A percentile compares a stretch with the other conserved stretches of the same genome.
Conservation (phyloP, 83 land plant species). For the Diphasiastrum complanatum region DNA sequence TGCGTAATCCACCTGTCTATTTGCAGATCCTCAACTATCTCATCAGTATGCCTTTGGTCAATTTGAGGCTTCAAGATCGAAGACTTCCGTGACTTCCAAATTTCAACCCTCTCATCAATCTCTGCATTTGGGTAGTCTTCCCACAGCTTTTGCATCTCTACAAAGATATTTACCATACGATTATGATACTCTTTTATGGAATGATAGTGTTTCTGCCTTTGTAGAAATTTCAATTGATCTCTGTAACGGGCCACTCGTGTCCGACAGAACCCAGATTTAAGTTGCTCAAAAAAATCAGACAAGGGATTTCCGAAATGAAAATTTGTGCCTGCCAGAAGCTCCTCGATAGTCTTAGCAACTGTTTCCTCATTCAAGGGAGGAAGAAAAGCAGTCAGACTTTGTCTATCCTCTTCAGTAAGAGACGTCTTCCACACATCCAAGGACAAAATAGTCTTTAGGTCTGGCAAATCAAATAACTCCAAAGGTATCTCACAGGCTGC, state of each 20-base stretch:
- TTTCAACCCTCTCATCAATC: conserved; percentile 52
- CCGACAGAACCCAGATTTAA: conserved; percentile 67
- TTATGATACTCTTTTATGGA: conserved; percentile 53
- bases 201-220: conserved; percentile 54
- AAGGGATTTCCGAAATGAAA: conserved; percentile 66
- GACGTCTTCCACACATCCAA: conserved; percentile 69
- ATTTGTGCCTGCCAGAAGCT: conserved; percentile 45
- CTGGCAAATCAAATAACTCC: conserved; percentile 62
- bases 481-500: conserved; percentile 43
- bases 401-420: conserved; percentile 60
- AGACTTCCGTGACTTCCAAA: conserved; percentile 41
- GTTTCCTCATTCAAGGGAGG: conserved; percentile 57
- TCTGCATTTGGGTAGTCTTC: conserved; percentile 37
- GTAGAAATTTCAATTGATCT: conserved; percentile 45
- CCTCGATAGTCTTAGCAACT: conserved; percentile 44
- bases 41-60: too few species aligned
- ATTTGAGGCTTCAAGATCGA: too few species aligned
- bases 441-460: conserved; percentile 45
- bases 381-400: conserved; percentile 40
- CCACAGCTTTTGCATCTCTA: conserved; percentile 55
- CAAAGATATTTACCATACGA: conserved; percentile 44
- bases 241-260: conserved; percentile 55
- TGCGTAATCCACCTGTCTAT: too few species aligned
- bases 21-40: too few species aligned
- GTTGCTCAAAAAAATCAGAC: conserved; percentile 36